Evolutionary conservation across 306 rosid genomes (phyloP).

Genomic region (Gillenia trifoliata): DNA sequence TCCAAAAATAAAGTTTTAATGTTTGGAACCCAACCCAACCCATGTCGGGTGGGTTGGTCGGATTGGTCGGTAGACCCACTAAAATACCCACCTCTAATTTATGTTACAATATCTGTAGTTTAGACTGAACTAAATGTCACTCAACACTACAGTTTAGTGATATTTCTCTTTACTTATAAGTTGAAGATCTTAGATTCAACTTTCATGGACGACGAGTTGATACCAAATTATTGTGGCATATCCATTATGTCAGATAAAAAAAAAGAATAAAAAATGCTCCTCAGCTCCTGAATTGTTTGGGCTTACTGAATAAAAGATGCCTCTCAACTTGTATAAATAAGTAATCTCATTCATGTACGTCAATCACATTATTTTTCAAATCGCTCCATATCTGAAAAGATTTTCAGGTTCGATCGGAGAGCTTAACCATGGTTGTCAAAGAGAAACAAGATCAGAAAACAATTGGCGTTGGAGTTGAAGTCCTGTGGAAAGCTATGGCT

Average conservation of each 20-base stretch:
- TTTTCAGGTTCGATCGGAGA: not conserved
- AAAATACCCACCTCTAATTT: too few relatives aligned
- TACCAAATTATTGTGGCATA: too few relatives aligned
- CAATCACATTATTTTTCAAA: not conserved
- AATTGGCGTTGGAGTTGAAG: slow-evolving; percentile 11
- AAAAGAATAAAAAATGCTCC: not conserved
- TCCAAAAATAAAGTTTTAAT: too few relatives aligned
- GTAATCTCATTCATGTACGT: not conserved
- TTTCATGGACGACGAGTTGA: not conserved
- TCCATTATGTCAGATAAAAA: too few relatives aligned
- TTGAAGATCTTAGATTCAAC: too few relatives aligned
- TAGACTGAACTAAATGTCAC: not conserved
- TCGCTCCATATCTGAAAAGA: not conserved
- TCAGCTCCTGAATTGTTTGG: not conserved
- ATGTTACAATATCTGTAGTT: not conserved
- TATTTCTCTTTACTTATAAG: not conserved
- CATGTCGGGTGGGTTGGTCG: too few relatives aligned
- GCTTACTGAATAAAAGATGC: not conserved
- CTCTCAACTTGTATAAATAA: not conserved
- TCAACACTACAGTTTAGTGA: too few relatives aligned
- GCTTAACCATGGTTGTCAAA: slow-evolving; percentile 1
- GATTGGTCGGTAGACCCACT: too few relatives aligned
- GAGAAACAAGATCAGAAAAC: not conserved
- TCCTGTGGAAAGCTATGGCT: slow-evolving; percentile 8
- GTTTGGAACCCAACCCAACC: too few relatives aligned